A percentile compares a stretch with the other conserved stretches of the same genome.
Conservation (phyloP, 441 rosid species). For the Corymbia calophylla region DNA sequence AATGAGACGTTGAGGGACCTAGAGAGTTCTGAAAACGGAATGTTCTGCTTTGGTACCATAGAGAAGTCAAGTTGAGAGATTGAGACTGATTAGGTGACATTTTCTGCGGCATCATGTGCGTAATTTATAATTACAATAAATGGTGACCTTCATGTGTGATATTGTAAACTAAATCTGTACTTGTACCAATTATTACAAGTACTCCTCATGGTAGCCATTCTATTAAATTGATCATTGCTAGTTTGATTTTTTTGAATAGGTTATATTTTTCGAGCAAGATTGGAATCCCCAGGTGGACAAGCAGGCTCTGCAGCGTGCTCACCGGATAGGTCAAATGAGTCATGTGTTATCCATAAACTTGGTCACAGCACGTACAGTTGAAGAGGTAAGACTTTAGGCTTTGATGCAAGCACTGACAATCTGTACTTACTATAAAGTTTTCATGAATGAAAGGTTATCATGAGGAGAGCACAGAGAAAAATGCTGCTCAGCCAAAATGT, state of each 20-base stretch:
- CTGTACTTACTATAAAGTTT: neutral
- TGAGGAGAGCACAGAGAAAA: constrained; percentile 77
- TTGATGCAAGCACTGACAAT: neutral
- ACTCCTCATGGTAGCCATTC: neutral
- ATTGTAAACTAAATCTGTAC: neutral
- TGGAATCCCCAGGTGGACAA: constrained; percentile 98
- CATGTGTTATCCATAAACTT: constrained; percentile 80
- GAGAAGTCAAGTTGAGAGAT: neutral
- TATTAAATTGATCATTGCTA: neutral
- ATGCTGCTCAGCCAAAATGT: constrained; percentile 77
- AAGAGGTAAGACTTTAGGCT: constrained; percentile 49
- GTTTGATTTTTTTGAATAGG: constrained; percentile 32
- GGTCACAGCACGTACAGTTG: constrained; percentile 59
- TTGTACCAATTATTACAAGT: neutral
- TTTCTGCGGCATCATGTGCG: neutral
- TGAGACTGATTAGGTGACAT: neutral
- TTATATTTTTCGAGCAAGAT: constrained; percentile 90
- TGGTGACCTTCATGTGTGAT: neutral
- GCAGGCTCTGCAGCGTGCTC: constrained; percentile 66
- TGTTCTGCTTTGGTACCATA: neutral
- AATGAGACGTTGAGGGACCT: neutral
- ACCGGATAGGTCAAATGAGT: constrained; percentile 84
- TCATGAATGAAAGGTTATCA: constrained; percentile 49
- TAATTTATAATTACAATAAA: neutral
- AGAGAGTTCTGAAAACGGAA: neutral